Base-by-base conservation (phyloP, 2,329 filamentous ascomycete species). In the Coniochaeta ligniaria region DNA sequence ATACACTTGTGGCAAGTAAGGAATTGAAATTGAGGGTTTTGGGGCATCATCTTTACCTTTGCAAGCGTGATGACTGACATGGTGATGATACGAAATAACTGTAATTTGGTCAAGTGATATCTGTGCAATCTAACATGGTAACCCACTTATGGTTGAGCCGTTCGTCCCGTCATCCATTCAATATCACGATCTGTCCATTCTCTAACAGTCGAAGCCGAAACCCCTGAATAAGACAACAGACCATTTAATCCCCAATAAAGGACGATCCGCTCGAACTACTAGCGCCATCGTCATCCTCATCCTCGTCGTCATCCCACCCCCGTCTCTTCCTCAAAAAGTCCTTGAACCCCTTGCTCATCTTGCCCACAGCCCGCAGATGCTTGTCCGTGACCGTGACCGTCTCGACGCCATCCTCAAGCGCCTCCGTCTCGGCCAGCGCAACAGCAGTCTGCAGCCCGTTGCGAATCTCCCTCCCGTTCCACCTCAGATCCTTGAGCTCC, bases 371-470 rank as follows among this genome's bases (percentile, higher is more conserved):
- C n/a, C 67, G 63, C 5, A 76, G 61, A 61, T 75, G 73, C 60
- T 66, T 69, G n/a, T 75, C 73, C 2, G 68, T 65, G 35, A 76
- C 67, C 1, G 63, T 61, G 16, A 74, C 69, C 31, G 41, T 65
- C 11, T 73, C 72, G 8, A 63, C 57, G 8, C 67, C 70, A 45
- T 72, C 70, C 26, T 76, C 75, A 26, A 74, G 64, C 16, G 75
- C 73, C 43, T 78, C 75, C 17, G 66, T 72, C 70, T 79, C 76
- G 6, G 77, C 78, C 28, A 80, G 67, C 3, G 76, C 75, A 20
- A 79, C 70, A 0, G 77, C 76, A 1, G 76, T 78, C 67, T 78
- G 76, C 68, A 78, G 60, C 9, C 66, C 70, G 54, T 77, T 77
- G 59, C 69, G 64, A 54, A 71, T 72, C 62, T 72, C 69, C 16